Conservation (phyloP, 2,329 filamentous ascomycete species). For the Rhinocladiella mackenziei region DNA sequence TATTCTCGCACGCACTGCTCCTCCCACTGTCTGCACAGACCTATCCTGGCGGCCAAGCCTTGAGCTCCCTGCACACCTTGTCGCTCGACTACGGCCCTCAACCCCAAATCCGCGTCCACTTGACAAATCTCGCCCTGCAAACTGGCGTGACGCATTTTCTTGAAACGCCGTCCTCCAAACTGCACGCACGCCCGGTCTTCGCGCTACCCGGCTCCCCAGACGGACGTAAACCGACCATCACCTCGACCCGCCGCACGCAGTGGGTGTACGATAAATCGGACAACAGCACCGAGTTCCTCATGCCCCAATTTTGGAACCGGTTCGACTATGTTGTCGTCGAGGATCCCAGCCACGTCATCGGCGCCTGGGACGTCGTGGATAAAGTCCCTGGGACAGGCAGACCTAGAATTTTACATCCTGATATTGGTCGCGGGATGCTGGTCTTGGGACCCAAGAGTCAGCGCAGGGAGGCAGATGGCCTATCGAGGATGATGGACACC, state of each 20-base stretch:
- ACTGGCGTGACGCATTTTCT: constrained; percentile 61
- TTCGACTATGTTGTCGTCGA: constrained; percentile 60
- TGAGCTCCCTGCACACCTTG: constrained; percentile 46
- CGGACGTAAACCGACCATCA: constrained; percentile 21
- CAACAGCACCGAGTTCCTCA: constrained; percentile 44
- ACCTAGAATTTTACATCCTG: constrained; percentile 46
- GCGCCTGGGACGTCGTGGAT: constrained; percentile 51
- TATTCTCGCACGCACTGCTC: constrained; percentile 63
- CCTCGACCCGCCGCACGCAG: constrained; percentile 13
- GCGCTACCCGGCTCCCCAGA: constrained; percentile 29
- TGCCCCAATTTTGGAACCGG: constrained; percentile 53
- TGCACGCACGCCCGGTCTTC: constrained; percentile 23
- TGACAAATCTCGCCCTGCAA: constrained; percentile 61
- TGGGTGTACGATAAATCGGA: constrained; percentile 62
- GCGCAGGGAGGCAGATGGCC: constrained; percentile 33
- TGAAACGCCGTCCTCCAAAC: constrained; percentile 35
- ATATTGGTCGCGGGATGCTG: constrained; percentile 29
- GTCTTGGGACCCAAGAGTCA: constrained; percentile 22
- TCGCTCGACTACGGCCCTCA: constrained; percentile 26
- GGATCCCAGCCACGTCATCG: constrained; percentile 45
- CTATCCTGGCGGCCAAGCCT: constrained; percentile 84
- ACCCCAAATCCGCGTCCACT: constrained; percentile 43
- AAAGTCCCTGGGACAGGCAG: constrained; percentile 52
- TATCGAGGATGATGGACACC: constrained; percentile 33
- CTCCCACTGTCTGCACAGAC: constrained; percentile 80